Conservation (phyloP, 768 basidiomycete genomes). For the Lactarius akahatsu region DNA sequence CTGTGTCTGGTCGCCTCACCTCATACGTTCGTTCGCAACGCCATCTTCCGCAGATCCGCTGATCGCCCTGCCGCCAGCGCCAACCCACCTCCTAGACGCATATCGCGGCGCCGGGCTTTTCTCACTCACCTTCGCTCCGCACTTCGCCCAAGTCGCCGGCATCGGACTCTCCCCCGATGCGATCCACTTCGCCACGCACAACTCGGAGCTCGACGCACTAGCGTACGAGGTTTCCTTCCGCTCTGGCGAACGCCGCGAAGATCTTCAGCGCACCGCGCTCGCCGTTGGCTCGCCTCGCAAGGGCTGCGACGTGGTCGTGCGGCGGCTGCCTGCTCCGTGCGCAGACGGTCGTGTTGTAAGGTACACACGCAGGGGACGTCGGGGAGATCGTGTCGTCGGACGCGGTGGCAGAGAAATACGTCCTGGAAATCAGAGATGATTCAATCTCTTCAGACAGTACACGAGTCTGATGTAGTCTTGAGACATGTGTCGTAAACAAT, state of each 20-base stretch:
- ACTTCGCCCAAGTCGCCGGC: not conserved
- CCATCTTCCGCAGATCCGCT: not conserved
- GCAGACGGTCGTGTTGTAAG: conserved; percentile 59
- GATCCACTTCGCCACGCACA: conserved; percentile 33
- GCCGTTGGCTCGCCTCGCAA: too few species aligned
- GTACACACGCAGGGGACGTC: conserved; percentile 91
- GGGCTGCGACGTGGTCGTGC: conserved; percentile 9
- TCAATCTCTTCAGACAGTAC: conserved; percentile 89
- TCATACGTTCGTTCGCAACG: conserved; percentile 37
- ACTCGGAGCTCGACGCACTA: conserved; percentile 35
- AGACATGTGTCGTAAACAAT: conserved; percentile 39
- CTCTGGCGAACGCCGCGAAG: conserved; percentile 39
- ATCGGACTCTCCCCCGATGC: not conserved
- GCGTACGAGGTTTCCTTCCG: conserved; percentile 62
- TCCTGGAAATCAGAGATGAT: conserved; percentile 52
- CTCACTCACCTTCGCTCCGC: conserved; percentile 68
- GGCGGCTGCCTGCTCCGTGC: not conserved
- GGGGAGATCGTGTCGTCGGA: conserved; percentile 60
- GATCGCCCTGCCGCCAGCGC: too few species aligned
- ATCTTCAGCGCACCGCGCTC: not conserved
- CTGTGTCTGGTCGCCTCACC: not conserved
- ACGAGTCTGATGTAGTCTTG: conserved; percentile 48
- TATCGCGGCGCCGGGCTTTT: not conserved
- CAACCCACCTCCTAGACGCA: conserved; percentile 66
- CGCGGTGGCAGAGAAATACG: conserved; percentile 46